phyloP scores from a whole-genome alignment of 495 filamentous ascomycete species.

The Parathielavia hyrcaniae region DNA sequence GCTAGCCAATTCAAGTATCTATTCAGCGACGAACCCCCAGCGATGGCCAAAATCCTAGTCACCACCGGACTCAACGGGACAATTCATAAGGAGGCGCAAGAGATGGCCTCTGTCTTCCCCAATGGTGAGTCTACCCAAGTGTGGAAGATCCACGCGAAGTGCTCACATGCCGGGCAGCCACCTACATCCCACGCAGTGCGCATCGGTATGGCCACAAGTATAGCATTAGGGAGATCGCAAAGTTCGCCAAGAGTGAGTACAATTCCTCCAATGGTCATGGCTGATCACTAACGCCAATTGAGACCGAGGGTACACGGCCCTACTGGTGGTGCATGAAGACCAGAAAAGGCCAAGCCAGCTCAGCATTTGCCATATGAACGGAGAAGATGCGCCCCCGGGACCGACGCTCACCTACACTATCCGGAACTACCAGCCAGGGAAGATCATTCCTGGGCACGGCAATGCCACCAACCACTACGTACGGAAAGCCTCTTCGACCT shows the following conservation, averaged over 20 bases:
- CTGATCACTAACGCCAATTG: slow-evolving; percentile 5
- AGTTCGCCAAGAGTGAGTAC: slow-evolving; percentile 59
- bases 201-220: slow-evolving; percentile 80
- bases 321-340: slow-evolving; percentile 80
- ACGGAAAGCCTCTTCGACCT: neutral
- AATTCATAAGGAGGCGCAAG: slow-evolving; percentile 71
- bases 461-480: slow-evolving; percentile 75
- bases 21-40: slow-evolving; percentile 57
- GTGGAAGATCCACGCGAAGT: neutral
- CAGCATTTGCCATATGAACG: slow-evolving; percentile 66
- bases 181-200: slow-evolving; percentile 75
- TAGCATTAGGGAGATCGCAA: slow-evolving; percentile 79
- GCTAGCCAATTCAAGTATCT: slow-evolving; percentile 74
- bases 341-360: slow-evolving; percentile 70
- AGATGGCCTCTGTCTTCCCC: slow-evolving; percentile 75
- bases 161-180: slow-evolving; percentile 35
- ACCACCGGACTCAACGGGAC: slow-evolving; percentile 82
- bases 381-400: slow-evolving; percentile 52
- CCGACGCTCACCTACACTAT: slow-evolving; percentile 71
- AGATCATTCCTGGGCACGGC: slow-evolving; percentile 79
- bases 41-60: slow-evolving; percentile 72
- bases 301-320: slow-evolving; percentile 67
- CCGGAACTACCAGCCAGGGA: slow-evolving; percentile 78
- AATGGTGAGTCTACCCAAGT: slow-evolving; percentile 40
- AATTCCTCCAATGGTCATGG: neutral